These are phyloP conservation scores for Phycomyces nitens DNA, from an alignment of 192 early-diverging fungal genomes.

Conservation along the genomic window DNA sequence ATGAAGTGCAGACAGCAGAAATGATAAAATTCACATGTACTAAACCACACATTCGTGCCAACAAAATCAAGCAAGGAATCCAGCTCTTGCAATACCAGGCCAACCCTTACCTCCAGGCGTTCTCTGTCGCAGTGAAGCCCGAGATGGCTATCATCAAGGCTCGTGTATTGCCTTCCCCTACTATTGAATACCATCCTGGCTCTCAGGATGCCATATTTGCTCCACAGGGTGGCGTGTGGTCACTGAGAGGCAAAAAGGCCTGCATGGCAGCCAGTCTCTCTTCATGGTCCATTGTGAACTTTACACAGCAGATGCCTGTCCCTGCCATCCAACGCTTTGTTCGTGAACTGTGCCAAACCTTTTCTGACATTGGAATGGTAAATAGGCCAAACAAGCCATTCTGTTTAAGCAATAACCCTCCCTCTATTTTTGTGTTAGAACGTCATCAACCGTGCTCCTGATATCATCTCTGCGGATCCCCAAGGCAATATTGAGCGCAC, in stretches of 20 bases:
- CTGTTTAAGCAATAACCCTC: too few species aligned
- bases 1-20: constrained; percentile 84
- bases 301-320: constrained; percentile 51
- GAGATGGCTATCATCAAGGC: constrained; percentile 69
- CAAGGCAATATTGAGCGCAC: constrained; percentile 67
- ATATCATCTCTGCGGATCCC: constrained; percentile 44
- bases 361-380: constrained; percentile 61
- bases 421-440: too few species aligned
- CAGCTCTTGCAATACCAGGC: constrained; percentile 61
- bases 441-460: constrained; percentile 42
- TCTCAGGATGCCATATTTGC: constrained; percentile 47
- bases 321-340: constrained; percentile 67
- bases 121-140: constrained; percentile 64
- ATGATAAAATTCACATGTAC: constrained; percentile 95
- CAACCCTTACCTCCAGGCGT: constrained; percentile 71
- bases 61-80: constrained; percentile 76
- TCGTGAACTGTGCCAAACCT: constrained; percentile 57
- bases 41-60: constrained; percentile 75
- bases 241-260: constrained; percentile 78
- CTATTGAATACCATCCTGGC: constrained; percentile 56
- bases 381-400: too few species aligned
- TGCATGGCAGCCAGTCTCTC: constrained; percentile 66
- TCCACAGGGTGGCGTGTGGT: constrained; percentile 77
- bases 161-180: constrained; percentile 76
- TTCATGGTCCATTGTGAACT: constrained; percentile 79